Base-by-base conservation (phyloP, 306 rosid species). In the Dryas drummondii region DNA sequence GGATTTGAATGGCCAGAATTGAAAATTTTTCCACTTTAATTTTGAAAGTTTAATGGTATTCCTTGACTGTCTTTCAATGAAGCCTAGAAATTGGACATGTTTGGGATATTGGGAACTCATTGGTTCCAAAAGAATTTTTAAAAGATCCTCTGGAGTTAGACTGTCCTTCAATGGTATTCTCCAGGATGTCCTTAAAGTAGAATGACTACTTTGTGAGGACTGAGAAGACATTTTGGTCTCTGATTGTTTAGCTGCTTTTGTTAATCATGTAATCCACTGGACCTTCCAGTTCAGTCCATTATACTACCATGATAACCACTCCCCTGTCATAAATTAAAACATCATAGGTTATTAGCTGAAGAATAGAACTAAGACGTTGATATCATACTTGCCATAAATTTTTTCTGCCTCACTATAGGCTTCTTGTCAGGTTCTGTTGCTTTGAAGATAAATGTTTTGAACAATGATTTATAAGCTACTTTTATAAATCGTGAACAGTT, bases 31-130 rank as follows among this genome's bases (percentile, higher is more conserved):
- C 3, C 22, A 17, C 42, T 41, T 56, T 17, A n/a, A 41, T 55
- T 56, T 56, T 22, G 32, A 5, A 41, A 6, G 65, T 17, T 12
- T 41, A 6, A 37, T 40, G 5, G 22, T 69, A 1, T 16, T 51
- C 9, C 11, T 2, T 13, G 13, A 48, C 12, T 48, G 22, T 7
- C n/a, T 51, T 69, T 51, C 32, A 10, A 15, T 22, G 26, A 45
- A 51, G 55, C 32, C 5, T 46, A 66, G 54, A 40, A 19, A 2
- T 19, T 46, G 17, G 41, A 27, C 44, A 17, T 37, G 70, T 6
- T 71, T 16, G 61, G 61, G 73, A 70, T 46, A 76, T 63, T 42
- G 59, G 68, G 58, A 44, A 27, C 76, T 11, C 61, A 58, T 47
- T 75, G 51, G 72, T 54, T 75, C 57, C 64, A 14, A 49, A 56